phyloP scores from a whole-genome alignment of 768 basidiomycete genomes.

The Suillus ampliporus region DNA sequence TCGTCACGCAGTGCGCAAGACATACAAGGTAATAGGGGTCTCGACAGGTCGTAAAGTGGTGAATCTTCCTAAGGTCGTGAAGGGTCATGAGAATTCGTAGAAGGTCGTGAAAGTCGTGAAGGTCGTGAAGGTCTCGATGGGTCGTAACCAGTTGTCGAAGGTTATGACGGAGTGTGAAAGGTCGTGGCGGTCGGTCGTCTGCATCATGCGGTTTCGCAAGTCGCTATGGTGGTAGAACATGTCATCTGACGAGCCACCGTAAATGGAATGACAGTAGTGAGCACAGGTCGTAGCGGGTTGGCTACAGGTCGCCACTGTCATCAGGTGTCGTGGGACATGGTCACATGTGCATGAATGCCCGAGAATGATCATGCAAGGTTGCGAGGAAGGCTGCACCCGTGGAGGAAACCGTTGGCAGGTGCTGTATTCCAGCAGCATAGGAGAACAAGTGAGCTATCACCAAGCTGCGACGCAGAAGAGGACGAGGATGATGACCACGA shows the following conservation, averaged over 20 bases:
- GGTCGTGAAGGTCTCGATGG: background rate
- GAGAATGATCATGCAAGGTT: background rate
- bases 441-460: background rate
- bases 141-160: background rate
- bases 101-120: background rate
- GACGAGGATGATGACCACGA: background rate
- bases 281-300: background rate
- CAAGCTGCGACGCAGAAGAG: background rate
- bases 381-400: background rate
- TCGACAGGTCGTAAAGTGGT: background rate
- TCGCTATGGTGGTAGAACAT: background rate
- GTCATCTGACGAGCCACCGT: background rate
- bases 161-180: background rate
- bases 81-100: background rate
- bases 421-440: background rate
- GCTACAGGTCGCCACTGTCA: background rate
- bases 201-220: background rate
- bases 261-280: background rate
- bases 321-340: background rate
- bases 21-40: background rate
- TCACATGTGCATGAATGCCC: background rate
- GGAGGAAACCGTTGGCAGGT: background rate
- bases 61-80: background rate
- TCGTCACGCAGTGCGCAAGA: background rate
- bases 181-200: background rate